phyloP scores from a whole-genome alignment of 257 asterid species.

The Coffea eugenioides region DNA sequence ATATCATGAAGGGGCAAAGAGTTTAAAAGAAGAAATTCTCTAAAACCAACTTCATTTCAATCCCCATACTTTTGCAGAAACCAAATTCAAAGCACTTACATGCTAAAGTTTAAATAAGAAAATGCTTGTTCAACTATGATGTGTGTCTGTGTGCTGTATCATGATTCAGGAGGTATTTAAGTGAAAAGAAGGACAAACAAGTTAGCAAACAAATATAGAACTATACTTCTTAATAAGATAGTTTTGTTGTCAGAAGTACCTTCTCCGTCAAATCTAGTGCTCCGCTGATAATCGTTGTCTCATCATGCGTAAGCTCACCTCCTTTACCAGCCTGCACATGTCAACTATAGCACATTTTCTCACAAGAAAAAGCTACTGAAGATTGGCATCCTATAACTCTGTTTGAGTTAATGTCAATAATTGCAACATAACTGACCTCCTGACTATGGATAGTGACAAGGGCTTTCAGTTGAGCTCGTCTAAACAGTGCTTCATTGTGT shows the following conservation, averaged over 20 bases:
- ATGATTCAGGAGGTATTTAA: neutral
- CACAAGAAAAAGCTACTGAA: constrained; percentile 16
- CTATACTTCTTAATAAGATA: neutral
- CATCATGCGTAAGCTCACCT: constrained; percentile 96
- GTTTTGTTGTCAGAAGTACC: constrained; percentile 38
- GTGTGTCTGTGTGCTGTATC: neutral
- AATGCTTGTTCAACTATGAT: neutral
- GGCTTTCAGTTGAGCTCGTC: constrained; percentile 98
- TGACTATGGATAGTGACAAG: constrained; percentile 91
- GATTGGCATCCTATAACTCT: neutral
- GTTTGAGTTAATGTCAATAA: neutral
- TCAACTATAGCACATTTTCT: constrained; percentile 13
- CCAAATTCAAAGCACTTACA: neutral
- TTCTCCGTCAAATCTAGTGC: constrained; percentile 96
- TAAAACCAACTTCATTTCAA: neutral
- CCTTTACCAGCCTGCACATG: constrained; percentile 88
- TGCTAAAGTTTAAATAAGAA: neutral
- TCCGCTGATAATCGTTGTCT: constrained; percentile 95
- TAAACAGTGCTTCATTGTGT: constrained; percentile 87
- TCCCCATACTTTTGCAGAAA: neutral
- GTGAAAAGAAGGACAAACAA: neutral
- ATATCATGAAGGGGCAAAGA: neutral
- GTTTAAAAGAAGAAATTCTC: neutral
- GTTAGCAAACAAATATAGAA: neutral
- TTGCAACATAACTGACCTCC: constrained; percentile 55